Evolutionary conservation across 2,329 filamentous ascomycete genomes (phyloP).

Genomic region (Monosporascus ibericus): DNA sequence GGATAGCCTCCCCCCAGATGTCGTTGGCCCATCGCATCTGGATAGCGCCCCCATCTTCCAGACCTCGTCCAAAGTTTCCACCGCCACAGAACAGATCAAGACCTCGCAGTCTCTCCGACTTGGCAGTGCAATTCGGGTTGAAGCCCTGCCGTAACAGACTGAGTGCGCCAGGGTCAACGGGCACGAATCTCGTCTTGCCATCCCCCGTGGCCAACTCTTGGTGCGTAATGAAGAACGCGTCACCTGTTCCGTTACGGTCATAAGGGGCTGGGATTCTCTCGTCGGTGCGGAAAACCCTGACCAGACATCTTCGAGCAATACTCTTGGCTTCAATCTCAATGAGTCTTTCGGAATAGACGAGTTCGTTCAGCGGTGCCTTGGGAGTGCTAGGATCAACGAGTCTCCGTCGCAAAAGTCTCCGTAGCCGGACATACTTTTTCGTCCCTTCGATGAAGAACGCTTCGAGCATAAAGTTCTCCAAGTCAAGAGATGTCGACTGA

Average conservation of each 20-base stretch:
- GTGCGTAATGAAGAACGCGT: conserved; percentile 58
- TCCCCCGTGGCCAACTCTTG: conserved; percentile 21
- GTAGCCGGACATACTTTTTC: conserved; percentile 34
- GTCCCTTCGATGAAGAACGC: conserved; percentile 19
- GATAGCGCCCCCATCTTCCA: conserved; percentile 65
- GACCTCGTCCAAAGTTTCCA: conserved; percentile 68
- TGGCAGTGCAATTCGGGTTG: conserved; percentile 31
- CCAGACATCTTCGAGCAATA: conserved; percentile 51
- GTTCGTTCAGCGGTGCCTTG: conserved; percentile 44
- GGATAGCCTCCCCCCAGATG: conserved; percentile 54
- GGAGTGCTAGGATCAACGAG: conserved; percentile 27
- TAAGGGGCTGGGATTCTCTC: conserved; percentile 57
- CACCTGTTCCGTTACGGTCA: conserved; percentile 56
- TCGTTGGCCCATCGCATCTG: conserved; percentile 65
- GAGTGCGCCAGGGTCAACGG: conserved; percentile 27
- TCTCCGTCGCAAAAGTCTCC: conserved; percentile 45
- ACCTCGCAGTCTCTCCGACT: conserved; percentile 42
- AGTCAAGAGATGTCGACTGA: conserved; percentile 19
- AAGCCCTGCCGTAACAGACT: conserved; percentile 47
- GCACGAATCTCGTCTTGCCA: conserved; percentile 20
- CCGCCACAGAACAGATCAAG: conserved; percentile 74
- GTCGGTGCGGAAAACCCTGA: conserved; percentile 45
- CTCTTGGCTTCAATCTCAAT: conserved; percentile 26
- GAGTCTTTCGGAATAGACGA: conserved; percentile 26
- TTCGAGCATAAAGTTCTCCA: conserved; percentile 59